Evolutionary conservation across 805 yeast genomes (phyloP), one percentile per base, ranked within the genome.

Genomic region (Sugiyamaella boreocaroliniensis): DNA sequence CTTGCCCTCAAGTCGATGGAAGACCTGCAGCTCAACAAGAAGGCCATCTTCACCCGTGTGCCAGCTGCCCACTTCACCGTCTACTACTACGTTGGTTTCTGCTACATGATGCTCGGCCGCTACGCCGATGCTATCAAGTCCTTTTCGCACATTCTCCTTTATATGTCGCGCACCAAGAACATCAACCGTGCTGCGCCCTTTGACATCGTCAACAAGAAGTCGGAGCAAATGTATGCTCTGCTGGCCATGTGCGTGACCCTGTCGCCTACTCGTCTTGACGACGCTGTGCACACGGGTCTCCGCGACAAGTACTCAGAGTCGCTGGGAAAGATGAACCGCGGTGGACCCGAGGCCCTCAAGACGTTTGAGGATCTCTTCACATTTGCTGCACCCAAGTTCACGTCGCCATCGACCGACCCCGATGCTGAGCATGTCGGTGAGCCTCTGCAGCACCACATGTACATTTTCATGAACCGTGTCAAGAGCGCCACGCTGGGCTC

Each of bases 151-250:
- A 74, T 76, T 52, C 64, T 76, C 50, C 60, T 75, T 46, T 75
- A 70, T 68, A 73, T 76, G 50, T 66, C 77, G 37, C 69, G 79
- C 62, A 72, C 78, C 10, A 73, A 70, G 61, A 70, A 71, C 61
- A 68, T 73, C 62, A 68, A 69, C 57, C 68, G 66, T 43, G 64
- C 73, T 14, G 75, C 75, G 5, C 77, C 74, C 60, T 76, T 71
- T 58, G 79, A 76, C 60, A 61, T 69, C 43, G 71, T 76, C 51
- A 71, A 76, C 52, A 76, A 76, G 63, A 71, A 73, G 58, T 68
- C 76, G 14, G 80, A 75, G 52, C 80, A 76, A 63, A 76, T 75
- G 78, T 74, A 74, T 56, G 79, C 80, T 2, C 66, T 76, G 43
- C 63, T 76, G 52, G 76, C 79, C 29, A 69, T 76, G 37, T 68